phyloP scores from a whole-genome alignment of 2,329 filamentous ascomycete species.

The Pseudocercospora ulei region DNA sequence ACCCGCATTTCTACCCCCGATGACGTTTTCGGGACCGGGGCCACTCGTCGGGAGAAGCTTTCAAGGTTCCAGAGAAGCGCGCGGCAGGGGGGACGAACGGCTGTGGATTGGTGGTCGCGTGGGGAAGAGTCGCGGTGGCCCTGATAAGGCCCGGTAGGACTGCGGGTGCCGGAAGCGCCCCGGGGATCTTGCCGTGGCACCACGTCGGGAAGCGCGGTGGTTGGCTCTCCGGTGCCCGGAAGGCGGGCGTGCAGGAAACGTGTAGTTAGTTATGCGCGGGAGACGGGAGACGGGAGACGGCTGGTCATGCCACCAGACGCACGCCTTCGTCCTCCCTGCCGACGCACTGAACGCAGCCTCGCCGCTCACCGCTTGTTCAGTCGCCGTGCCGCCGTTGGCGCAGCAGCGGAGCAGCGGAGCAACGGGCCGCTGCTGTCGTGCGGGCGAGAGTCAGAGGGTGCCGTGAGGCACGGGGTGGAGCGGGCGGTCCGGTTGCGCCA shows the following conservation, averaged over 20 bases:
- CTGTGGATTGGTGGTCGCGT: slow-evolving; percentile 11
- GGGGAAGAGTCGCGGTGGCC: slow-evolving; percentile 5
- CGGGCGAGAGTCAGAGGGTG: too few species aligned
- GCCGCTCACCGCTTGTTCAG: slow-evolving; percentile 9
- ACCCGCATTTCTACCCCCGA: slow-evolving; percentile 5
- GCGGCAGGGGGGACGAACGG: slow-evolving; percentile 17
- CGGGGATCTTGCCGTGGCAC: neutral
- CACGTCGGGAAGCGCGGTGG: slow-evolving; percentile 2
- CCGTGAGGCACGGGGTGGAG: too few species aligned
- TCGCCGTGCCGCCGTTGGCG: slow-evolving; percentile 7
- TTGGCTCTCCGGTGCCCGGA: slow-evolving; percentile 7
- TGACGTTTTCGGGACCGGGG: slow-evolving; percentile 8
- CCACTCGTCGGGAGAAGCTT: slow-evolving; percentile 11
- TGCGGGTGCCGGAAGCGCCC: too few species aligned
- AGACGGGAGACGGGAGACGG: too few species aligned
- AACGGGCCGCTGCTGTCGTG: slow-evolving; percentile 8
- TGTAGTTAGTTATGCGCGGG: slow-evolving; percentile 5
- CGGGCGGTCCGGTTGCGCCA: too few species aligned
- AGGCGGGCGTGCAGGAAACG: slow-evolving; percentile 9
- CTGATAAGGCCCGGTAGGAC: slow-evolving; percentile 1
- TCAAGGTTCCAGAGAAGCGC: slow-evolving; percentile 6
- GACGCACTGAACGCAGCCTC: too few species aligned
- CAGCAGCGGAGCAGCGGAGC: slow-evolving; percentile 6
- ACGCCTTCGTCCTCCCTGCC: slow-evolving; percentile 5
- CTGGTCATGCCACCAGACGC: slow-evolving; percentile 10